Evolutionary conservation across 805 yeast species (phyloP).

Genomic region (Cyberlindnera lachancei): DNA sequence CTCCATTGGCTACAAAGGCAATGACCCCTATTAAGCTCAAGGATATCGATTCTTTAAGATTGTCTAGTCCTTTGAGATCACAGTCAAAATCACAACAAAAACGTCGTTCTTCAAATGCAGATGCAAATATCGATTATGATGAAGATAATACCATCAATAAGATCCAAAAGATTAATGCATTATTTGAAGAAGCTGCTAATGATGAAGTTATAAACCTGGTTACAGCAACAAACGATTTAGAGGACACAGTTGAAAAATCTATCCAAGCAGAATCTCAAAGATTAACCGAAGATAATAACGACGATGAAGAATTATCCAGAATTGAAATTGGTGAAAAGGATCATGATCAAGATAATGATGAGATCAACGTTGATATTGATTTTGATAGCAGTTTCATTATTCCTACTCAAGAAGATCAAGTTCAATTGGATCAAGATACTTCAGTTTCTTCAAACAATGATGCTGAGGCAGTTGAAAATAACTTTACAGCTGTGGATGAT

Average conservation of each 20-base stretch:
- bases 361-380: no score
- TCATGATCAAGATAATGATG: no score
- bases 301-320: slow-evolving; percentile 21
- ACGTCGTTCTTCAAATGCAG: slow-evolving; percentile 14
- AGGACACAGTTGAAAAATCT: no score
- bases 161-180: slow-evolving; percentile 6
- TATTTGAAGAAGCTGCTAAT: slow-evolving; percentile 2
- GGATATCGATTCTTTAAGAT: not conserved
- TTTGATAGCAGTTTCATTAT: slow-evolving; percentile 1
- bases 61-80: slow-evolving; percentile 6
- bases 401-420: slow-evolving; percentile 8
- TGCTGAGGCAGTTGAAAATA: not conserved
- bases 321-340: slow-evolving; percentile 18
- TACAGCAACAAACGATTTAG: no score
- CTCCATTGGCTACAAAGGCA: slow-evolving; percentile 4
- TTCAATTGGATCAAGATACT: slow-evolving; percentile 7
- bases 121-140: slow-evolving; percentile 14
- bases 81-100: slow-evolving; percentile 3
- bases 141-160: slow-evolving; percentile 11
- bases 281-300: slow-evolving; percentile 23
- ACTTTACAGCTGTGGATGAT: no score
- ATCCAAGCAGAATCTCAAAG: no score
- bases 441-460: not conserved
- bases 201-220: slow-evolving; percentile 1
- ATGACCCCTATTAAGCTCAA: slow-evolving; percentile 8